Evolutionary conservation across 495 filamentous ascomycete species (phyloP).

Genomic region (Alectoria sarmentosa): DNA sequence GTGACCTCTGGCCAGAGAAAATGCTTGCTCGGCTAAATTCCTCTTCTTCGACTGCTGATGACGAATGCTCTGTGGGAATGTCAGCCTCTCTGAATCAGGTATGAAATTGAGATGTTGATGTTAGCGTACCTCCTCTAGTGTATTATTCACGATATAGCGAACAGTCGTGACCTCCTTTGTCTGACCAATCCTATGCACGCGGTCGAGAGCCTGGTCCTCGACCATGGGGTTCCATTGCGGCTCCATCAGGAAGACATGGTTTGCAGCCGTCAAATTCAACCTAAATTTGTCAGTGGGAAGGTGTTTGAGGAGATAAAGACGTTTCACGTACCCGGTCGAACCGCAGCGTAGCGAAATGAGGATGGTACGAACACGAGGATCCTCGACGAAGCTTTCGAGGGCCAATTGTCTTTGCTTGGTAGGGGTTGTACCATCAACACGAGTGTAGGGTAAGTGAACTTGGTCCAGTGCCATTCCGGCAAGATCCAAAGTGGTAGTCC

Average conservation of each 20-base stretch:
- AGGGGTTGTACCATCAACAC: constrained; percentile 17
- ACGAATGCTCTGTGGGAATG: constrained; percentile 9
- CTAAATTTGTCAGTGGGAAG: constrained; percentile 6
- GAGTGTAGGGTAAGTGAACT: constrained; percentile 1
- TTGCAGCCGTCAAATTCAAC: constrained; percentile 29
- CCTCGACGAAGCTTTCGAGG: constrained; percentile 19
- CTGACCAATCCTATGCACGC: constrained; percentile 27
- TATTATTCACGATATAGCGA: constrained; percentile 40
- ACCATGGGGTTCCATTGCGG: constrained; percentile 33
- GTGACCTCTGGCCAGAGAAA: constrained; percentile 8
- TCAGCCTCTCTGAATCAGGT: constrained; percentile 1
- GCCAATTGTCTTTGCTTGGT: constrained; percentile 6
- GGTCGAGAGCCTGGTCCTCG: constrained; percentile 29
- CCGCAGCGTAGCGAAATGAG: constrained; percentile 28
- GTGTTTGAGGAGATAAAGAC: too few species aligned
- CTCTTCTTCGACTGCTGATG: constrained; percentile 19
- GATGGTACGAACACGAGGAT: constrained; percentile 20
- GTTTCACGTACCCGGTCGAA: constrained; percentile 22
- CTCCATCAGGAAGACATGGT: constrained; percentile 29
- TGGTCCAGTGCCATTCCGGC: constrained; percentile 1
- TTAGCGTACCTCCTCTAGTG: constrained; percentile 41
- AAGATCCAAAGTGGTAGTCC: constrained; percentile 19
- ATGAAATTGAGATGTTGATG: not conserved
- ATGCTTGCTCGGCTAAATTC: constrained; percentile 22
- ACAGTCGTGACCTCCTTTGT: constrained; percentile 35